A percentile compares a stretch with the other conserved stretches of the same genome.
phyloP scores from a whole-genome alignment of 805 yeast species.

The Nakazawaea anatomiae region DNA sequence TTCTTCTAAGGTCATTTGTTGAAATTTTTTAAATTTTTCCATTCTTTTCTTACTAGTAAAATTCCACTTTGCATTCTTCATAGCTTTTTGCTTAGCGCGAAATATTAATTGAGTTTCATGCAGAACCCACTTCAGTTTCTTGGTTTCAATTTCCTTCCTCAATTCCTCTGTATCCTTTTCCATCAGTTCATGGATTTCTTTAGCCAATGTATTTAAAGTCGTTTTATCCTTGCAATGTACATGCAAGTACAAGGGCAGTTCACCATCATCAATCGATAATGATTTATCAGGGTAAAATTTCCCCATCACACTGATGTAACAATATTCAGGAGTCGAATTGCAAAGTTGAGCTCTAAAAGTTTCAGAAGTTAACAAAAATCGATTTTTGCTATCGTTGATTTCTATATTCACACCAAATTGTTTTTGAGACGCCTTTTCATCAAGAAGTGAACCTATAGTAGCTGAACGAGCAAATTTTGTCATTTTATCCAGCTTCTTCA shows the following conservation, averaged over 20 bases:
- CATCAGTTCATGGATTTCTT: neutral
- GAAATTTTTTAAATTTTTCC: neutral
- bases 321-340: neutral
- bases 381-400: neutral
- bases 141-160: neutral
- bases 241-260: slow-evolving; percentile 1
- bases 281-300: neutral
- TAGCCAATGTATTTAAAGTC: neutral
- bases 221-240: neutral
- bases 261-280: neutral
- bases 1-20: neutral
- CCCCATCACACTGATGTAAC: neutral
- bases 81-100: neutral
- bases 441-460: neutral
- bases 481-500: neutral
- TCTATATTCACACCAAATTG: neutral
- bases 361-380: neutral
- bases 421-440: neutral
- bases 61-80: neutral
- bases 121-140: neutral
- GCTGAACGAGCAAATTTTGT: neutral
- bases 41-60: neutral
- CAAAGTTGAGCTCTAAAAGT: neutral
- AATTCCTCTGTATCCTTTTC: neutral
- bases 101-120: neutral